Percentiles rank a stretch among this genome's conserved stretches.
Evolutionary conservation across 1,284 basidiomycete species (phyloP).

Genomic region (Fomes fomentarius): DNA sequence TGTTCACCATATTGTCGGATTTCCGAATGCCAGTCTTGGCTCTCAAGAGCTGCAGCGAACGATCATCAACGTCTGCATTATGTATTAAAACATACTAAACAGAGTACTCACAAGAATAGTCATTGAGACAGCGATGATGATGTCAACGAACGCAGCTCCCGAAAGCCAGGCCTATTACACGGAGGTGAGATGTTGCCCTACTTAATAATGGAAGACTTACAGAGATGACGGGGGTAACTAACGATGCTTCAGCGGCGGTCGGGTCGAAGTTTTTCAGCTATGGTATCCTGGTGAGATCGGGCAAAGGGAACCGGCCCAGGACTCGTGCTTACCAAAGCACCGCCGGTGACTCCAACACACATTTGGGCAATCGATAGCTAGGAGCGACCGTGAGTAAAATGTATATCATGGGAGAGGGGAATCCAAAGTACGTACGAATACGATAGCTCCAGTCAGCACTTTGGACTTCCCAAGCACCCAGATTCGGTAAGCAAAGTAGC

Average conservation of each 20-base stretch:
- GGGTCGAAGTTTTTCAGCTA: not conserved
- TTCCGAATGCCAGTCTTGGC: not conserved
- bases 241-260: not conserved
- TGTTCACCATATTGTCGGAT: not conserved
- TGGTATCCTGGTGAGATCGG: not conserved
- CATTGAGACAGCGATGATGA: slow-evolving; percentile 3
- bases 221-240: not conserved
- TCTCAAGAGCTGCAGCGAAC: not conserved
- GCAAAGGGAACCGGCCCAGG: not conserved
- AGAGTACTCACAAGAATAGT: not conserved
- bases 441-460: not conserved
- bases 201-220: not conserved
- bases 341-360: not conserved
- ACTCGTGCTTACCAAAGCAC: not conserved
- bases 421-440: not conserved
- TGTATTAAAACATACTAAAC: not conserved
- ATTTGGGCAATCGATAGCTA: slow-evolving; percentile 1
- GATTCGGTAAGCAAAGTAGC: slow-evolving; percentile 5
- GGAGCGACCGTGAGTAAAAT: not conserved
- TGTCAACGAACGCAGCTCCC: slow-evolving; percentile 1
- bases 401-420: not conserved
- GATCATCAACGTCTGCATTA: not conserved
- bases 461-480: not conserved
- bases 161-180: not conserved
- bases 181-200: not conserved